Evolutionary conservation across 1,139 yeast species (phyloP).

Genomic region (Geotrichum histeridarum): DNA sequence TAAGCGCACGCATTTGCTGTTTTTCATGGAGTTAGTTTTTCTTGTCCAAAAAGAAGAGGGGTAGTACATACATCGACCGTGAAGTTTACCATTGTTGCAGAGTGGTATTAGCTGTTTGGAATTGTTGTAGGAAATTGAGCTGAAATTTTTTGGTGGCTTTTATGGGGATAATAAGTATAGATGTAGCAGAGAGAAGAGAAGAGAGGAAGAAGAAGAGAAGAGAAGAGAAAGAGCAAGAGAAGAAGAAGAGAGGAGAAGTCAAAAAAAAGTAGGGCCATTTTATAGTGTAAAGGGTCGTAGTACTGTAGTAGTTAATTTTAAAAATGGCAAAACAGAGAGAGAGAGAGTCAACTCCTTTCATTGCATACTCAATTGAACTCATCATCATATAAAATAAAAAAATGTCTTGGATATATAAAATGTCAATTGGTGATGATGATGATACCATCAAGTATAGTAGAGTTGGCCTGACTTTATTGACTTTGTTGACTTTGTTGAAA

Average conservation of each 20-base stretch:
- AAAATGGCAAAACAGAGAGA: too few species aligned
- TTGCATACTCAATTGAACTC: too few species aligned
- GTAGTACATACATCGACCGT: constrained; percentile 3
- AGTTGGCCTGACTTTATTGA: too few species aligned
- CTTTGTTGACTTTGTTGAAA: too few species aligned
- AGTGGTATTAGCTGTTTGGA: background rate
- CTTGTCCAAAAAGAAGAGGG: background rate
- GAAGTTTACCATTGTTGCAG: constrained; percentile 5
- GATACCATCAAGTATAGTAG: too few species aligned
- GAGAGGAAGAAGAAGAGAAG: constrained; percentile 18
- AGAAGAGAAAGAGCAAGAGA: constrained; percentile 10
- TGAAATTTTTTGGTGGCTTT: background rate
- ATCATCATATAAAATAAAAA: too few species aligned
- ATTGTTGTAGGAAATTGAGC: background rate
- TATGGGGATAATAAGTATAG: background rate
- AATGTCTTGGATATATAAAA: too few species aligned
- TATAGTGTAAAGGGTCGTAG: too few species aligned
- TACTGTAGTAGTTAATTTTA: too few species aligned
- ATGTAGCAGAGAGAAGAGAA: constrained; percentile 11
- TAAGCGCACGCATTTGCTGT: constrained; percentile 89
- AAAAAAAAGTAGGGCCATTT: too few species aligned
- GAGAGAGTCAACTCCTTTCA: too few species aligned
- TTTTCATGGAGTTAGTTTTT: constrained; percentile 36
- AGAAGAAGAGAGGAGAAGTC: background rate
- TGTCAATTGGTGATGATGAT: too few species aligned